A percentile compares a stretch with the other conserved stretches of the same genome.
Evolutionary conservation across 441 rosid genomes (phyloP).

Genomic region (Pelargonium myrrhifolium): DNA sequence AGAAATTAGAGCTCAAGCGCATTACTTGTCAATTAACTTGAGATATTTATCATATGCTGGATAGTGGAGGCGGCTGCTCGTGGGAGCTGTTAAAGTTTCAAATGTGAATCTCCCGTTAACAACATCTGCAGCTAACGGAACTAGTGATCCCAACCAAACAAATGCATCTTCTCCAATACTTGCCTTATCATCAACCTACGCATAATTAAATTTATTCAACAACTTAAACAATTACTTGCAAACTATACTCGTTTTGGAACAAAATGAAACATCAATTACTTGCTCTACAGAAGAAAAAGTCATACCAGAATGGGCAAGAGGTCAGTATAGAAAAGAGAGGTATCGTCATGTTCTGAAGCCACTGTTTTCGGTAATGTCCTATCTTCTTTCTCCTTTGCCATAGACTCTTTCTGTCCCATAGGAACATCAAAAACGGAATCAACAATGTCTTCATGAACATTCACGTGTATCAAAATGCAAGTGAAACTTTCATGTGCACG

Average conservation of each 20-base stretch:
- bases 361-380: slow-evolving; percentile 26
- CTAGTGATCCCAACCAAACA: slow-evolving; percentile 64
- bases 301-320: slow-evolving; percentile 90
- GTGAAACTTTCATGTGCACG: no score
- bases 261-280: neutral
- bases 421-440: neutral
- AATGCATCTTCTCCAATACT: slow-evolving; percentile 80
- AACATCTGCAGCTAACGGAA: slow-evolving; percentile 64
- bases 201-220: neutral
- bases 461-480: neutral
- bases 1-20: neutral
- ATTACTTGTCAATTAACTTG: slow-evolving; percentile 66
- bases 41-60: slow-evolving; percentile 79
- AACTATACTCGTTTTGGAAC: neutral
- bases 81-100: slow-evolving; percentile 77
- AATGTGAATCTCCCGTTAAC: slow-evolving; percentile 72
- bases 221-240: no score
- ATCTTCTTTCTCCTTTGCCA: slow-evolving; percentile 64
- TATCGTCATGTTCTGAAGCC: slow-evolving; percentile 53
- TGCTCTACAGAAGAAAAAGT: neutral
- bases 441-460: neutral
- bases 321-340: slow-evolving; percentile 79
- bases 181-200: slow-evolving; percentile 62
- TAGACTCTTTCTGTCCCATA: slow-evolving; percentile 36
- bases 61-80: slow-evolving; percentile 55